phyloP scores from a whole-genome alignment of 1,284 basidiomycete genomes.

The Moesziomyces globuligerus region DNA sequence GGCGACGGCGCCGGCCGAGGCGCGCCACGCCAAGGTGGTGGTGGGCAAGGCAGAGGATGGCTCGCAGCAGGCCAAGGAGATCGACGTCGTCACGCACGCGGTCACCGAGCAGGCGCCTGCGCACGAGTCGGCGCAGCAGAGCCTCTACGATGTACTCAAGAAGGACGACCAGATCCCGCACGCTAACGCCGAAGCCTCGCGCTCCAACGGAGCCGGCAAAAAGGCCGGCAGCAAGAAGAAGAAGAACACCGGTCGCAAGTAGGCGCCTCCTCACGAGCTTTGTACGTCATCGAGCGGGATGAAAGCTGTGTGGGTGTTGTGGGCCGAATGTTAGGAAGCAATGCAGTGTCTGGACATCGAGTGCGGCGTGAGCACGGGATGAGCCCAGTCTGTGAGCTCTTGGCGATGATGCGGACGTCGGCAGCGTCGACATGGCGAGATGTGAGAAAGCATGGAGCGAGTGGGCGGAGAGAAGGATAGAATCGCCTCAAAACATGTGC shows the following conservation, averaged over 20 bases:
- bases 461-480: no score
- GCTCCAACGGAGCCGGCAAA: slow-evolving; percentile 10
- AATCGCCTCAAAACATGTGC: no score
- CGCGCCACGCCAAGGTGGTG: slow-evolving; percentile 36
- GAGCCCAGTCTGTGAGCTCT: no score
- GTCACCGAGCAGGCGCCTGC: slow-evolving; percentile 22
- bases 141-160: slow-evolving; percentile 45
- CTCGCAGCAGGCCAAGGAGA: slow-evolving; percentile 31
- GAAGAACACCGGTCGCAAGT: slow-evolving; percentile 20
- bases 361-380: no score
- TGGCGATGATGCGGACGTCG: no score
- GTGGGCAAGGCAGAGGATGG: slow-evolving; percentile 21
- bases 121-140: slow-evolving; percentile 15
- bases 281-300: no score
- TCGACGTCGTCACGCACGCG: slow-evolving; percentile 38
- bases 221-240: slow-evolving; percentile 32
- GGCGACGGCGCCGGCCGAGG: slow-evolving; percentile 12
- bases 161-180: slow-evolving; percentile 39
- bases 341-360: no score
- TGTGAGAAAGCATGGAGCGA: no score
- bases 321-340: no score
- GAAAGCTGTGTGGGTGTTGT: no score
- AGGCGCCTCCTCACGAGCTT: no score
- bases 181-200: neutral
- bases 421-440: no score